Evolutionary conservation across 2,329 filamentous ascomycete genomes (phyloP).

Genomic region (Macrophomina pseudophaseolina): DNA sequence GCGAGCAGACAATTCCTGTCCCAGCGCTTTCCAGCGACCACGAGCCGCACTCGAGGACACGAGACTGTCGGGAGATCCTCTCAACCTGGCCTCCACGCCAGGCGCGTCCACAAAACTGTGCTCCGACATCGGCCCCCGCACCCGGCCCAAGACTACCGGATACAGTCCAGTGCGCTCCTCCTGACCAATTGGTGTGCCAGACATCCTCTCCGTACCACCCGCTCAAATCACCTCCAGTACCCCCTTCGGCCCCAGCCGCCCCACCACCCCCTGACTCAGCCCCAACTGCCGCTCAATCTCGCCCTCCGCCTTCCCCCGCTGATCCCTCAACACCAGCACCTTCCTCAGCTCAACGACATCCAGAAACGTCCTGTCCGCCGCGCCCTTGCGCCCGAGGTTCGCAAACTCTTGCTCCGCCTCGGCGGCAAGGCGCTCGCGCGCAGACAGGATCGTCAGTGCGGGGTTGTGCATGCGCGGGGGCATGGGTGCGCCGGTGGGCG

Average conservation of each 20-base stretch:
- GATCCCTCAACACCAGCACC: conserved; percentile 21
- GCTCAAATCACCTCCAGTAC: conserved; percentile 22
- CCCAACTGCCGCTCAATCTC: conserved; percentile 26
- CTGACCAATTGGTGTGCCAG: not conserved
- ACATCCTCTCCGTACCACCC: not conserved
- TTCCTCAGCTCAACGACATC: conserved; percentile 49
- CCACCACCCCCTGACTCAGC: conserved; percentile 23
- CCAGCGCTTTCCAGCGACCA: no score
- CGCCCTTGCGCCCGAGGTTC: conserved; percentile 47
- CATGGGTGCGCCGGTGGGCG: conserved; percentile 32
- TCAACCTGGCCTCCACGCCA: no score
- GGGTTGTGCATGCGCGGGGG: conserved; percentile 54
- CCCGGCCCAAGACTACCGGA: no score
- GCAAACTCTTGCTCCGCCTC: conserved; percentile 61
- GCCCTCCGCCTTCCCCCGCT: not conserved
- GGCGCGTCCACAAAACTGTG: no score
- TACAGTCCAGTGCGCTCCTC: not conserved
- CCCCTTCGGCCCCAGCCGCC: conserved; percentile 16
- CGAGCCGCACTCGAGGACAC: no score
- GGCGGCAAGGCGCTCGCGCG: conserved; percentile 56
- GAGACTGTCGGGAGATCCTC: no score
- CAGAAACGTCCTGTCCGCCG: conserved; percentile 50
- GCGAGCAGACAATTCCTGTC: no score
- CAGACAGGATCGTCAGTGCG: conserved; percentile 58
- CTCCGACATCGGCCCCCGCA: not conserved